phyloP scores from a whole-genome alignment of 768 basidiomycete species.

The Saitozyma podzolica region DNA sequence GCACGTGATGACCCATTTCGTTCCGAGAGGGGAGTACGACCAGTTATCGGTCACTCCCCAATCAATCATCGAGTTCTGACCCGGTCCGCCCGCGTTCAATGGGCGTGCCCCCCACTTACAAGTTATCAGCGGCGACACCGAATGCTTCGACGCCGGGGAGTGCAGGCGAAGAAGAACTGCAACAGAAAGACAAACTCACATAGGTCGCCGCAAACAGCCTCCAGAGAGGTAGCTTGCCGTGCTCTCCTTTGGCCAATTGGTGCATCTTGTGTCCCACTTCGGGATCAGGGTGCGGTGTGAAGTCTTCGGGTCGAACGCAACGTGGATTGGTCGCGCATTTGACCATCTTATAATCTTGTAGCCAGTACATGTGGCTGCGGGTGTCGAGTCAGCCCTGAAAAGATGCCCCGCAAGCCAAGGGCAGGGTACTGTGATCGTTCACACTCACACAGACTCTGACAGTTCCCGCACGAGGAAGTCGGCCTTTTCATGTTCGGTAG shows the following conservation, averaged over 20 bases:
- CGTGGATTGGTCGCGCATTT: constrained; percentile 41
- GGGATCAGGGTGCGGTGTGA: background rate
- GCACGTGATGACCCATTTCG: constrained; percentile 44
- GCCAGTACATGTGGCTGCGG: background rate
- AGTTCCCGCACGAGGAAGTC: background rate
- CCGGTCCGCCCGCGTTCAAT: background rate
- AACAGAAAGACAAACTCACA: constrained; percentile 20
- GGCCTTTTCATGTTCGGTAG: background rate
- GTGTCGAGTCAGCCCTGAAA: background rate
- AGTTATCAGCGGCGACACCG: background rate
- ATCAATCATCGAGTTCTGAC: background rate
- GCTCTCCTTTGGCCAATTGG: constrained; percentile 30
- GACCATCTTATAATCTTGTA: constrained; percentile 24
- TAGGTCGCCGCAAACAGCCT: constrained; percentile 36
- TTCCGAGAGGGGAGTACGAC: constrained; percentile 43
- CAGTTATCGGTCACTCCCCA: constrained; percentile 8
- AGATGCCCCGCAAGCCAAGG: background rate
- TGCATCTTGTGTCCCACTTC: constrained; percentile 15
- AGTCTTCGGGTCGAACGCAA: constrained; percentile 27
- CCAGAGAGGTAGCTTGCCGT: constrained; percentile 42
- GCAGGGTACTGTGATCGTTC: no score
- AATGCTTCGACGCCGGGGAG: background rate
- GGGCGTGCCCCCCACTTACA: background rate
- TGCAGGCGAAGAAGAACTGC: background rate
- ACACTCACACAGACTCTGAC: background rate